Evolutionary conservation across 2,329 filamentous ascomycete species (phyloP).

Genomic region (Penicillium decumbens): DNA sequence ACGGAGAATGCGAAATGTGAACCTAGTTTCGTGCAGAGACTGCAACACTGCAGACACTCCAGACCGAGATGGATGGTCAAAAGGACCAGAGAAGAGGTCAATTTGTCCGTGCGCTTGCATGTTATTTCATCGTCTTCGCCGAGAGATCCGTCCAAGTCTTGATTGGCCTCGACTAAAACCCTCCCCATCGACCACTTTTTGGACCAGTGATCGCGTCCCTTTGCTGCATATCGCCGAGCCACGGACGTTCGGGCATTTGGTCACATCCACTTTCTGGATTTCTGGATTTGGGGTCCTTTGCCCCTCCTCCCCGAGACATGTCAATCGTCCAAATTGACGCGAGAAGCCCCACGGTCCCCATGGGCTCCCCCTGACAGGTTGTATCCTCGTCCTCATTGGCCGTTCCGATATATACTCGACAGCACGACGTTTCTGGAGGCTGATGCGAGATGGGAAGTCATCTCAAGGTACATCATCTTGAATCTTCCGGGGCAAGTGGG

Average conservation of each 20-base stretch:
- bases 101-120: slow-evolving; percentile 15
- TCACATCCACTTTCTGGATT: too few species aligned
- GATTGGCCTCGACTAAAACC: slow-evolving; percentile 14
- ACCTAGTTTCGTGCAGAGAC: neutral
- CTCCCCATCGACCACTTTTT: neutral
- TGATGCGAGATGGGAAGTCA: neutral
- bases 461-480: neutral
- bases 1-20: neutral
- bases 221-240: slow-evolving; percentile 16
- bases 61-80: neutral
- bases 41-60: neutral
- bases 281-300: neutral
- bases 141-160: neutral
- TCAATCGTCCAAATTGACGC: slow-evolving; percentile 1
- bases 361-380: neutral
- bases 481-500: slow-evolving; percentile 1
- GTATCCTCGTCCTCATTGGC: slow-evolving; percentile 3
- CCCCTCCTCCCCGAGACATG: slow-evolving; percentile 1
- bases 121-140: neutral
- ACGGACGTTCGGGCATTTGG: neutral
- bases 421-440: neutral
- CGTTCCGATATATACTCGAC: neutral
- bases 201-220: slow-evolving; percentile 9
- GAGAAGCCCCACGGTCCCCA: neutral
- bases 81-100: neutral